Percentiles rank a stretch among this genome's conserved stretches.
Evolutionary conservation across 2,329 filamentous ascomycete genomes (phyloP).

Genomic region (Hymenoscyphus linearis): DNA sequence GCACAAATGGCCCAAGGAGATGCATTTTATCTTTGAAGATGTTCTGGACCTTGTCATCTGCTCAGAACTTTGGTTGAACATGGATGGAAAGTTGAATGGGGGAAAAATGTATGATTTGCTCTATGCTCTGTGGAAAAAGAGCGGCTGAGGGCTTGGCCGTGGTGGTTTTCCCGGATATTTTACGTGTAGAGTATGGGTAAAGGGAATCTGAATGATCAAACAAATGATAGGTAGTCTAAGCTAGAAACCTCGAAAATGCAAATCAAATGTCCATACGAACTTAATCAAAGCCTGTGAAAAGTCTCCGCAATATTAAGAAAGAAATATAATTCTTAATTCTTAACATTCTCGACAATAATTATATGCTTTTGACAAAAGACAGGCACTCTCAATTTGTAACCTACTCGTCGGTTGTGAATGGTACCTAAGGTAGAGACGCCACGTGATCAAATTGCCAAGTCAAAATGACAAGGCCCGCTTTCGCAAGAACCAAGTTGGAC

Average conservation of each 20-base stretch:
- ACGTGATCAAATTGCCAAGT: slow-evolving; percentile 3
- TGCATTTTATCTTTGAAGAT: slow-evolving; percentile 5
- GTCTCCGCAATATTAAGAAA: no score
- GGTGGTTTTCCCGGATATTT: neutral
- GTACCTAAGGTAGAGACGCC: no score
- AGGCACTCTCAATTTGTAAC: no score
- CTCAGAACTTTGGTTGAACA: slow-evolving; percentile 6
- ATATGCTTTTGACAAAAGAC: no score
- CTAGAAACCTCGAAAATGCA: no score
- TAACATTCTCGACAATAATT: no score
- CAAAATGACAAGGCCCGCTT: slow-evolving; percentile 3
- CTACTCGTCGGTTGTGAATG: no score
- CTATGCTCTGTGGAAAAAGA: slow-evolving; percentile 1
- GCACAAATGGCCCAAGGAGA: neutral
- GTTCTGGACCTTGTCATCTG: slow-evolving; percentile 2
- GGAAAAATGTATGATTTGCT: slow-evolving; percentile 4
- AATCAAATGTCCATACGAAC: no score
- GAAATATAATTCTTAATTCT: no score
- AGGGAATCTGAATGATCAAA: neutral
- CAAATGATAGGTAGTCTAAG: neutral
- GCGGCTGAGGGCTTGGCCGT: neutral
- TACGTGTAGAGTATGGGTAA: neutral
- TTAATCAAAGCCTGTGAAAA: no score
- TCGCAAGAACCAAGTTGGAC: slow-evolving; percentile 1
- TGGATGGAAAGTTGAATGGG: slow-evolving; percentile 6